A percentile compares a stretch with the other conserved stretches of the same genome.
These are phyloP conservation scores for Mycena latifolia DNA, from an alignment of 768 basidiomycete species.

Conservation along the genomic window DNA sequence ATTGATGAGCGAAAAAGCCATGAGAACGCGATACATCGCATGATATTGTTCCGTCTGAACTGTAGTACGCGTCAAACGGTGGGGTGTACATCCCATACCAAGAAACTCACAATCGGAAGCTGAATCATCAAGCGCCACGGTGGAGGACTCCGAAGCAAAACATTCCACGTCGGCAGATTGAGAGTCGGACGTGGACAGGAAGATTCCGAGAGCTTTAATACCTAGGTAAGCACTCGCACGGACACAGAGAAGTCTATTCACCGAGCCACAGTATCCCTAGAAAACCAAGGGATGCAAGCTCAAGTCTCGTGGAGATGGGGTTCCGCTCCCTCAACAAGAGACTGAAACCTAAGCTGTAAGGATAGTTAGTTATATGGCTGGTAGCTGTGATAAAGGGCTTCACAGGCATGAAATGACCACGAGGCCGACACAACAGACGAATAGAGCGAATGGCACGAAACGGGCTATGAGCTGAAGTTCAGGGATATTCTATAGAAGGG, in stretches of 20 bases:
- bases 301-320: constrained; percentile 83
- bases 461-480: constrained; percentile 65
- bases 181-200: constrained; percentile 79
- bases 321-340: constrained; percentile 74
- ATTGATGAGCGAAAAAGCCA: constrained; percentile 85
- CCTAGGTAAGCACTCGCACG: constrained; percentile 32
- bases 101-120: constrained; percentile 73
- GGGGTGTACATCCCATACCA: background rate
- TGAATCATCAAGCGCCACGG: constrained; percentile 65
- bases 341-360: constrained; percentile 72
- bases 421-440: constrained; percentile 79
- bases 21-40: constrained; percentile 89
- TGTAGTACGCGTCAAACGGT: constrained; percentile 44
- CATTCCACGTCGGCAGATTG: constrained; percentile 88
- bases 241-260: constrained; percentile 46
- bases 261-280: constrained; percentile 85
- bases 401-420: constrained; percentile 77
- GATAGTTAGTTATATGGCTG: constrained; percentile 3
- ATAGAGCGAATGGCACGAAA: constrained; percentile 89
- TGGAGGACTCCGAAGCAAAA: constrained; percentile 66
- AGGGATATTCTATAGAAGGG: constrained; percentile 20
- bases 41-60: constrained; percentile 90
- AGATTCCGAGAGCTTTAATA: constrained; percentile 75
- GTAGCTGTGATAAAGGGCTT: constrained; percentile 37
- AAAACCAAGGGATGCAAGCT: constrained; percentile 78